These are phyloP conservation scores for Chlorella sp. DNA, from an alignment of 139 green algal genomes.

Conservation along the genomic window DNA sequence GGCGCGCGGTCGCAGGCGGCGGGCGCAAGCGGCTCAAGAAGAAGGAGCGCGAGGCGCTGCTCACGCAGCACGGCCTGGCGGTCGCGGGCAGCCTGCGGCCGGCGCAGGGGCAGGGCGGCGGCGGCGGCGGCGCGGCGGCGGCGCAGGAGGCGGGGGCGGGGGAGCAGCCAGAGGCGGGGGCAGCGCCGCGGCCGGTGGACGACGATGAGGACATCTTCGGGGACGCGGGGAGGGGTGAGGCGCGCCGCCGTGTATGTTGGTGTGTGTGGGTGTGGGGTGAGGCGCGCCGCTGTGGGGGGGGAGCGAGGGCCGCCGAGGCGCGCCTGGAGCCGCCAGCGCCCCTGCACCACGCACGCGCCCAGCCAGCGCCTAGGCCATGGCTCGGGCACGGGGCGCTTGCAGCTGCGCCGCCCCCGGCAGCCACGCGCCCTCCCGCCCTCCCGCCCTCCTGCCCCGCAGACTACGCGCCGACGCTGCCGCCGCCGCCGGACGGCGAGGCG, in stretches of 20 bases:
- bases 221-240: constrained; percentile 85
- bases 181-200: constrained; percentile 10
- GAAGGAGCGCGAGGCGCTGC: constrained; percentile 8
- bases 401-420: too few relatives aligned
- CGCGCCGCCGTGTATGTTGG: too few relatives aligned
- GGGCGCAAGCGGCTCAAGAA: constrained; percentile 61
- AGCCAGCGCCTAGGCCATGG: too few relatives aligned
- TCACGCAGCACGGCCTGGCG: constrained; percentile 8
- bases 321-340: too few relatives aligned
- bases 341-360: too few relatives aligned
- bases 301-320: too few relatives aligned
- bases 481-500: neutral
- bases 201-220: constrained; percentile 95
- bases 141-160: neutral
- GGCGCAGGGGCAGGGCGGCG: neutral
- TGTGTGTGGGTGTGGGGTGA: too few relatives aligned
- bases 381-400: too few relatives aligned
- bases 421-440: too few relatives aligned
- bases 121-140: neutral
- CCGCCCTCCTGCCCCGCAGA: too few relatives aligned
- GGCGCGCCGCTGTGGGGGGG: too few relatives aligned
- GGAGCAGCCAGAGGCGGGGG: neutral
- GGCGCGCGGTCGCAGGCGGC: constrained; percentile 13
- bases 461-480: constrained; percentile 64
- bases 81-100: neutral